Evolutionary conservation across 2,329 filamentous ascomycete species (phyloP), one percentile per base, ranked within the genome.

Genomic region (Nothomitra cinnamomea): DNA sequence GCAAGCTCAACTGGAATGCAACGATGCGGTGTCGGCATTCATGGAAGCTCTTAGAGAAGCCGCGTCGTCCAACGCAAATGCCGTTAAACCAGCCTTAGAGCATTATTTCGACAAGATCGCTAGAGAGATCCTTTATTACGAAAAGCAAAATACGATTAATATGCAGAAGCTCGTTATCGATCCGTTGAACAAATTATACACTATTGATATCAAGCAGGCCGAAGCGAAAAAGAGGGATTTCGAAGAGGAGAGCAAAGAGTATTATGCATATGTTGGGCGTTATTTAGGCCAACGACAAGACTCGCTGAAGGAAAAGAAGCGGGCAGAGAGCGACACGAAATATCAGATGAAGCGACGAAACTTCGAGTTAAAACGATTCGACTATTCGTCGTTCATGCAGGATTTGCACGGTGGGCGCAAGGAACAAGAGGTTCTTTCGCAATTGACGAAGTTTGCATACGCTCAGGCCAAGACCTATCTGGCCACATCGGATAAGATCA

Each of bases 361-460:
- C 60, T 98, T 98, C 62, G 92, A 98, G 70, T 76, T 98, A 55
- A 95, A 94, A 70, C 83, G 94, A 8, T 98, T 98, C 62, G 94
- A 98, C 67, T 98, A 98, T 66, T 96, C 90, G 2, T 95, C 87
- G 13, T 98, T 96, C 64, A 94, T 98, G 86, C 90, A 96, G 63
- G 92, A 98, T 70, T 75, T 98, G n/a, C 92, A 96, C 58, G 92
- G 92, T 28, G 92, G 92, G n/a, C 83, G 92, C 57, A 98, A 96
- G 66, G 92, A 98, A 62, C 92, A 96, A 63, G 92, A 98, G 65
- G 86, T 98, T 3, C 69, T 98, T 28, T 96, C 90, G 1, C 86
- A 95, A 64, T 74, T 98, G 32, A 98, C 92, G 1, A 90, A 84
- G 64, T 98, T 89, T 65, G 94, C 94, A 8, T 88, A 94, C 64